Percentiles rank a stretch among this genome's conserved stretches.
These are phyloP conservation scores for Nitzschia sp. DNA, from an alignment of 108 stramenopile species.

Conservation along the genomic window DNA sequence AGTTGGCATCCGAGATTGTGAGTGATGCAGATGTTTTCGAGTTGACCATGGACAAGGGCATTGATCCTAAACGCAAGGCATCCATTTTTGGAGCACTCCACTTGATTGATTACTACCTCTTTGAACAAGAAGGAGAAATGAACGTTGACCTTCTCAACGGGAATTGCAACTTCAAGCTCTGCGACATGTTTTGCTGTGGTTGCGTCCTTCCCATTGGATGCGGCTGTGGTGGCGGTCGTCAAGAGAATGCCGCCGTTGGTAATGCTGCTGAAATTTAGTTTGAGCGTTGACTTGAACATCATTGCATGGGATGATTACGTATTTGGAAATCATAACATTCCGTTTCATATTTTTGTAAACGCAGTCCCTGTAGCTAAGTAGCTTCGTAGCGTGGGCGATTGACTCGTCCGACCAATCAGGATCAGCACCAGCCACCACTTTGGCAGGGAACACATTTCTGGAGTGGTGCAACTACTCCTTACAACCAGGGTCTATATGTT, in stretches of 20 bases:
- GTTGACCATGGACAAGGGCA: background rate
- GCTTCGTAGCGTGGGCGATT: too few relatives aligned
- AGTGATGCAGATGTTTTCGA: slow-evolving; percentile 24
- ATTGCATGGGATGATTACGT: too few relatives aligned
- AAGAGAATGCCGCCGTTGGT: background rate
- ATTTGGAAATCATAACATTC: too few relatives aligned
- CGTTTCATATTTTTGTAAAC: too few relatives aligned
- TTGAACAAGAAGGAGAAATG: slow-evolving; percentile 20
- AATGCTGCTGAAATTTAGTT: too few relatives aligned
- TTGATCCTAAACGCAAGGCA: slow-evolving; percentile 6
- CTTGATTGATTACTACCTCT: slow-evolving; percentile 24
- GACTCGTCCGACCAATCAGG: too few relatives aligned
- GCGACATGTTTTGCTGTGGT: slow-evolving; percentile 25
- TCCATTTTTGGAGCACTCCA: slow-evolving; percentile 15
- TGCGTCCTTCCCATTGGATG: slow-evolving; percentile 12
- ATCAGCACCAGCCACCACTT: too few relatives aligned
- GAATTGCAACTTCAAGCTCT: slow-evolving; percentile 12
- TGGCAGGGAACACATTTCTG: too few relatives aligned
- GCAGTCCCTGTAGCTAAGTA: too few relatives aligned
- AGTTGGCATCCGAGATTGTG: slow-evolving; percentile 10
- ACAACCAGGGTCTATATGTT: too few relatives aligned
- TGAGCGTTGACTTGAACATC: too few relatives aligned
- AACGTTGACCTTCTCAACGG: slow-evolving; percentile 12
- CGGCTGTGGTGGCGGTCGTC: background rate
- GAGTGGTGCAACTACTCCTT: too few relatives aligned